These are phyloP conservation scores for Sporothrix sp. DNA, from an alignment of 2,329 filamentous ascomycete species.

Conservation along the genomic window DNA sequence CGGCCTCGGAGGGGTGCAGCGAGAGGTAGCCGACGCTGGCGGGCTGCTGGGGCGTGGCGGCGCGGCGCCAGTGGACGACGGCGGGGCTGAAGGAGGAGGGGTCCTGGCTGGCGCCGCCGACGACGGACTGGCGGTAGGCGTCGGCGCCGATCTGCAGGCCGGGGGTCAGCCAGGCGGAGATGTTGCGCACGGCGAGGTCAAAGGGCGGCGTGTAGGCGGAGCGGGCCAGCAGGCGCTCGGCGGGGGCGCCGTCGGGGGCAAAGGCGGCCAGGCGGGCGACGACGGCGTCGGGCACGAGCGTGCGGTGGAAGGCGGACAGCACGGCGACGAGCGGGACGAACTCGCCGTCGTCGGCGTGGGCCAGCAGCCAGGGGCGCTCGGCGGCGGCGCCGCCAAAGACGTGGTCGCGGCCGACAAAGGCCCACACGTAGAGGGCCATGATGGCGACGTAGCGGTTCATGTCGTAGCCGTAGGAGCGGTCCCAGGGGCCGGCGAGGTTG, in stretches of 20 bases:
- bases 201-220: slow-evolving; percentile 50
- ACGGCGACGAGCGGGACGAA: slow-evolving; percentile 48
- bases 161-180: slow-evolving; percentile 47
- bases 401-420: slow-evolving; percentile 39
- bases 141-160: slow-evolving; percentile 51
- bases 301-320: slow-evolving; percentile 39
- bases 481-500: slow-evolving; percentile 56
- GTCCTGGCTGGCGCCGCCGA: slow-evolving; percentile 45
- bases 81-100: slow-evolving; percentile 47
- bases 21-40: slow-evolving; percentile 28
- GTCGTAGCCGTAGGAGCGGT: slow-evolving; percentile 52
- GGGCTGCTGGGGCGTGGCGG: slow-evolving; percentile 20
- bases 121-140: slow-evolving; percentile 44
- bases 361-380: slow-evolving; percentile 30
- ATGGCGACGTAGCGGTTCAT: slow-evolving; percentile 53
- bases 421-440: slow-evolving; percentile 50
- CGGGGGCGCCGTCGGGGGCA: slow-evolving; percentile 28
- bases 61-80: slow-evolving; percentile 45
- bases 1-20: slow-evolving; percentile 27
- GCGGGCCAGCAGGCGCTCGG: slow-evolving; percentile 39
- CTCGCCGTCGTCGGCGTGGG: slow-evolving; percentile 49
- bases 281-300: slow-evolving; percentile 31
- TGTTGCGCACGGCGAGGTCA: slow-evolving; percentile 47
- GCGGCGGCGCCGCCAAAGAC: slow-evolving; percentile 20
- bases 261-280: slow-evolving; percentile 24